These are phyloP conservation scores for Mucor plumbeus DNA, from an alignment of 371 early-diverging fungal genomes.

Conservation along the genomic window DNA sequence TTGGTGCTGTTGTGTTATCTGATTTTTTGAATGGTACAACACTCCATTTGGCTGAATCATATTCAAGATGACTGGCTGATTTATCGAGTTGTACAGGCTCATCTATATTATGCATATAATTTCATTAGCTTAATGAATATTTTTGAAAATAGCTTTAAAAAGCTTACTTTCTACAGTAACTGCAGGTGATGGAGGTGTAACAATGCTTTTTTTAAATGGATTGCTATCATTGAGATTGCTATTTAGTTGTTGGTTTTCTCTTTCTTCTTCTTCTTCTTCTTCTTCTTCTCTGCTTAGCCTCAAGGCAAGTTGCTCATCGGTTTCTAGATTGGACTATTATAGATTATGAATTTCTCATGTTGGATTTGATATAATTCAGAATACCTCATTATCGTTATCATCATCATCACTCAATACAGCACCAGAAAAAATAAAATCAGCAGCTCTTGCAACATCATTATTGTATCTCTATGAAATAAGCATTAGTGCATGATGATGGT, in stretches of 20 bases:
- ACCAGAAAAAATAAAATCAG: conserved; percentile 59
- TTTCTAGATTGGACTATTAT: neutral
- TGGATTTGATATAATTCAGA: neutral
- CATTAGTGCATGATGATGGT: neutral
- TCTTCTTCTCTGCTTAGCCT: conserved; percentile 18
- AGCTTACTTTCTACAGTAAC: neutral
- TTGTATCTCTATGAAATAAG: conserved; percentile 46
- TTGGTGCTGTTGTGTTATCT: neutral
- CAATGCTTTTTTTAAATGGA: neutral
- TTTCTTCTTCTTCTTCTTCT: conserved; percentile 16
- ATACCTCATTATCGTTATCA: conserved; percentile 7
- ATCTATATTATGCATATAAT: neutral
- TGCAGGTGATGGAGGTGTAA: neutral
- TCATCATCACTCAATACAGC: conserved; percentile 34
- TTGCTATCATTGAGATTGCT: neutral
- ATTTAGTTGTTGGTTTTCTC: neutral
- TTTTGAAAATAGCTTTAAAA: neutral
- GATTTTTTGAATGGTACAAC: conserved; percentile 34
- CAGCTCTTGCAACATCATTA: conserved; percentile 55
- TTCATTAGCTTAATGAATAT: neutral
- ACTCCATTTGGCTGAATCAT: conserved; percentile 37
- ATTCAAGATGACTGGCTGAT: neutral
- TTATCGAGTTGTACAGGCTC: conserved; percentile 11
- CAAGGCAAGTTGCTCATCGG: conserved; percentile 13
- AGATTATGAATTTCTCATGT: neutral